These are phyloP conservation scores for Talaromyces adpressus DNA, from an alignment of 495 filamentous ascomycete species.

Conservation along the genomic window DNA sequence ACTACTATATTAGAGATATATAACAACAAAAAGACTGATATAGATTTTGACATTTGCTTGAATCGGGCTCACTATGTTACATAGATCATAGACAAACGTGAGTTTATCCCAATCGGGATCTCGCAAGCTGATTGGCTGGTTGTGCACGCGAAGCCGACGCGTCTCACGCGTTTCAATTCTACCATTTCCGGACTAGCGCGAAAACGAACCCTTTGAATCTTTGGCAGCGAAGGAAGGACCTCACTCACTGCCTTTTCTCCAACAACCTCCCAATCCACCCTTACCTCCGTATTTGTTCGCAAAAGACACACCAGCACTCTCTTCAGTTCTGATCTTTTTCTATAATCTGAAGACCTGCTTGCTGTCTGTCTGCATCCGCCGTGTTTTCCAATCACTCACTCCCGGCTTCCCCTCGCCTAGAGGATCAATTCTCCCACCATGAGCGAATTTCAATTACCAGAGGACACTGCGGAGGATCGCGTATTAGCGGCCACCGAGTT, in stretches of 20 bases:
- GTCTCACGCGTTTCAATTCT: constrained; percentile 33
- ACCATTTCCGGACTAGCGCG: constrained; percentile 26
- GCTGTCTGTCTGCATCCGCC: background rate
- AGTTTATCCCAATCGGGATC: background rate
- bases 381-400: background rate
- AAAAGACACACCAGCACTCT: background rate
- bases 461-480: constrained; percentile 75
- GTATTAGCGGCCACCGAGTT: constrained; percentile 77
- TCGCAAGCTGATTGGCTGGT: background rate
- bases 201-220: background rate
- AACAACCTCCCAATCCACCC: background rate
- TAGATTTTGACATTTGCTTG: background rate
- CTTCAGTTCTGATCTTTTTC: background rate
- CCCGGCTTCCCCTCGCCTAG: constrained; percentile 2
- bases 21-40: background rate
- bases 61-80: background rate
- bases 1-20: background rate
- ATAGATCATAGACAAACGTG: background rate
- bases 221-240: background rate
- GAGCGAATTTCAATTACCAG: constrained; percentile 66
- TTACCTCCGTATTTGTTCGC: background rate
- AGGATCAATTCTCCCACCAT: constrained; percentile 34
- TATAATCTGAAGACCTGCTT: background rate
- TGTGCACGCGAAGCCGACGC: background rate
- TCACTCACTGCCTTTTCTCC: background rate